A percentile compares a stretch with the other conserved stretches of the same genome.
Evolutionary conservation across 2,329 filamentous ascomycete species (phyloP).

Genomic region (Alternaria gaisen): DNA sequence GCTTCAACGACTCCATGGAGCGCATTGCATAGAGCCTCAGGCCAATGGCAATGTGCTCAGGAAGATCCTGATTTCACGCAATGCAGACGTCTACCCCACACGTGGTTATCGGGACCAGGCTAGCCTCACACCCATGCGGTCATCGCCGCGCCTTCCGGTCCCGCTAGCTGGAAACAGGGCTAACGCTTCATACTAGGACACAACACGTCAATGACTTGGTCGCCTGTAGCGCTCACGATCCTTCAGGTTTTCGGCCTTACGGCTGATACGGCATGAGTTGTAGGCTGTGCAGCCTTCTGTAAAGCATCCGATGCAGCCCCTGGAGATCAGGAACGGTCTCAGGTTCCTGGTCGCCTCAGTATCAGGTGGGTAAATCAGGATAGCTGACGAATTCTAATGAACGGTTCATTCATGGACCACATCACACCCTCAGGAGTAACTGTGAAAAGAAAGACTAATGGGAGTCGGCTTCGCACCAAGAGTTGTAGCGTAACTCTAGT

Average conservation of each 20-base stretch:
- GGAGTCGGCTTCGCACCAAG: constrained; percentile 12
- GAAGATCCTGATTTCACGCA: not conserved
- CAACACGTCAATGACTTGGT: constrained; percentile 46
- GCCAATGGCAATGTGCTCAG: not conserved
- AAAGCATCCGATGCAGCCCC: not conserved
- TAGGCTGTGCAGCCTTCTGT: constrained; percentile 29
- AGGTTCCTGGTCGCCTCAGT: constrained; percentile 6
- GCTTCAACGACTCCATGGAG: constrained; percentile 11
- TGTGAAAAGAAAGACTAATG: not conserved
- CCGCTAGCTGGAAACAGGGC: constrained; percentile 16
- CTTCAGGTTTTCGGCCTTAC: constrained; percentile 38
- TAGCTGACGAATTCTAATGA: not conserved
- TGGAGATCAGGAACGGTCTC: not conserved
- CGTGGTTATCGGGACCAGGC: constrained; percentile 9
- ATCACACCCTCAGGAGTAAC: not conserved
- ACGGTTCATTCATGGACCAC: not conserved
- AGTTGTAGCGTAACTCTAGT: constrained; percentile 15
- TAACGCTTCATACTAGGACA: constrained; percentile 35
- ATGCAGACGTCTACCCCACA: constrained; percentile 18
- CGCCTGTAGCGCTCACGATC: constrained; percentile 39
- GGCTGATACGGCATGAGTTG: constrained; percentile 24
- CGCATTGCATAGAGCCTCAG: constrained; percentile 1
- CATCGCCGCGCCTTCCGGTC: constrained; percentile 16
- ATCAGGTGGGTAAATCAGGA: not conserved
- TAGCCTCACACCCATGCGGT: constrained; percentile 19